A percentile compares a stretch with the other conserved stretches of the same genome.
Conservation (phyloP, 768 basidiomycete species). For the Nevesoporus exiguus region DNA sequence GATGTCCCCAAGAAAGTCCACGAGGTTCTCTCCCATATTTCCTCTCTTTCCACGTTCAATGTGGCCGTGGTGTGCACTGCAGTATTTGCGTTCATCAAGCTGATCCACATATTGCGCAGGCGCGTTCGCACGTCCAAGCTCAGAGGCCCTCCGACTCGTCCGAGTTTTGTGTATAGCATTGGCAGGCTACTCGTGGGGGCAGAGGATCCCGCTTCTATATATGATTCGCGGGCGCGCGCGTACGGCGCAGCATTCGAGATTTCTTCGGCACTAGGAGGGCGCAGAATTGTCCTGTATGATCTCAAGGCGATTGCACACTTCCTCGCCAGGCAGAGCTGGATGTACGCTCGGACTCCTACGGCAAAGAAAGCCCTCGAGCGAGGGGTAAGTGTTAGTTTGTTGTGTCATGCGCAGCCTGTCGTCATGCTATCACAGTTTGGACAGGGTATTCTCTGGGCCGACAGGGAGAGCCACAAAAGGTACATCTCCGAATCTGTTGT, state of each 20-base stretch:
- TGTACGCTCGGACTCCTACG: slow-evolving; percentile 41
- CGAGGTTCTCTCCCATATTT: not conserved
- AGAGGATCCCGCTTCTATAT: slow-evolving; percentile 5
- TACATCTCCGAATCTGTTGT: not conserved
- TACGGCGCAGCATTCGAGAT: slow-evolving; percentile 15
- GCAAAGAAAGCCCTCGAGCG: slow-evolving; percentile 33
- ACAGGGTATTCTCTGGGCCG: slow-evolving; percentile 27
- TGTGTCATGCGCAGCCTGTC: no score
- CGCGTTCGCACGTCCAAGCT: slow-evolving; percentile 15
- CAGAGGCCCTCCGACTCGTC: slow-evolving; percentile 15
- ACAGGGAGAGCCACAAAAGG: slow-evolving; percentile 46
- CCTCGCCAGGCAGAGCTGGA: slow-evolving; percentile 12
- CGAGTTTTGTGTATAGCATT: slow-evolving; percentile 16
- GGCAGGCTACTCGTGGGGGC: slow-evolving; percentile 2
- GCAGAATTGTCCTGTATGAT: slow-evolving; percentile 32
- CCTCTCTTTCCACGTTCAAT: not conserved
- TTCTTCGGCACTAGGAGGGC: slow-evolving; percentile 11
- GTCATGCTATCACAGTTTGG: slow-evolving; percentile 15
- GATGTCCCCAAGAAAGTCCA: not conserved
- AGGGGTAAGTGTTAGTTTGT: not conserved
- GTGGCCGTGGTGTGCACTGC: not conserved
- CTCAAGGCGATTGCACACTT: slow-evolving; percentile 32
- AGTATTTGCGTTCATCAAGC: slow-evolving; percentile 5
- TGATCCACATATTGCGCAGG: slow-evolving; percentile 4
- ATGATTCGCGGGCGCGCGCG: slow-evolving; percentile 19